These are phyloP conservation scores for Viola pubescens DNA, from an alignment of 441 rosid species.

Conservation along the genomic window DNA sequence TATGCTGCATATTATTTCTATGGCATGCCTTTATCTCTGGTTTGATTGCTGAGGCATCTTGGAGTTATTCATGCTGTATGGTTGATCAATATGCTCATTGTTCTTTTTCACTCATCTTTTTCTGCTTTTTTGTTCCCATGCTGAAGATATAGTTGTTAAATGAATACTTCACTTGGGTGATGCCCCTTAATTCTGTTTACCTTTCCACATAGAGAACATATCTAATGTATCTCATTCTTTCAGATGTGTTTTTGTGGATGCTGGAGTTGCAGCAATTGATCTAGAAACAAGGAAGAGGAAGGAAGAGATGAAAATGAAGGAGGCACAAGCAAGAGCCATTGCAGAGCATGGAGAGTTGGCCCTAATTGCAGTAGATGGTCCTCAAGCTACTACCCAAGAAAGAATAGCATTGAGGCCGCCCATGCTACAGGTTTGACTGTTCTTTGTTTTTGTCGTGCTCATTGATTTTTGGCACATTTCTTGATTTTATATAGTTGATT, in stretches of 20 bases:
- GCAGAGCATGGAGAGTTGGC: conserved; percentile 96
- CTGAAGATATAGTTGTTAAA: no score
- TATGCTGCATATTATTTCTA: no score
- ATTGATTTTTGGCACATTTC: background rate
- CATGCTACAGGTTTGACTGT: conserved; percentile 68
- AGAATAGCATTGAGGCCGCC: conserved; percentile 79
- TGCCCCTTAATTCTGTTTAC: background rate
- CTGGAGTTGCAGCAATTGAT: conserved; percentile 88
- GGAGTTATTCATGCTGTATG: no score
- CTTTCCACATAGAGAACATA: background rate
- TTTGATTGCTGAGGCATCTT: no score
- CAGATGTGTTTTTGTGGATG: conserved; percentile 97
- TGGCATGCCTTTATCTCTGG: no score
- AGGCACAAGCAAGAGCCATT: conserved; percentile 78
- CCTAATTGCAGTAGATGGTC: conserved; percentile 70
- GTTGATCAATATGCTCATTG: no score
- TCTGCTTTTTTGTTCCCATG: no score
- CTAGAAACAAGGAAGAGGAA: conserved; percentile 80
- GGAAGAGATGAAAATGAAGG: conserved; percentile 85
- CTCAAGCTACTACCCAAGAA: conserved; percentile 58
- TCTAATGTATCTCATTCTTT: conserved; percentile 19
- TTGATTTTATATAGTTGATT: no score
- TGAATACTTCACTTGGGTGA: no score
- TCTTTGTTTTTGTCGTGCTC: conserved; percentile 3
- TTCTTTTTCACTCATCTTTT: no score